Percentiles rank a stretch among this genome's conserved stretches.
Evolutionary conservation across 2,329 filamentous ascomycete genomes (phyloP).

Genomic region (Colletotrichum endophyticum): DNA sequence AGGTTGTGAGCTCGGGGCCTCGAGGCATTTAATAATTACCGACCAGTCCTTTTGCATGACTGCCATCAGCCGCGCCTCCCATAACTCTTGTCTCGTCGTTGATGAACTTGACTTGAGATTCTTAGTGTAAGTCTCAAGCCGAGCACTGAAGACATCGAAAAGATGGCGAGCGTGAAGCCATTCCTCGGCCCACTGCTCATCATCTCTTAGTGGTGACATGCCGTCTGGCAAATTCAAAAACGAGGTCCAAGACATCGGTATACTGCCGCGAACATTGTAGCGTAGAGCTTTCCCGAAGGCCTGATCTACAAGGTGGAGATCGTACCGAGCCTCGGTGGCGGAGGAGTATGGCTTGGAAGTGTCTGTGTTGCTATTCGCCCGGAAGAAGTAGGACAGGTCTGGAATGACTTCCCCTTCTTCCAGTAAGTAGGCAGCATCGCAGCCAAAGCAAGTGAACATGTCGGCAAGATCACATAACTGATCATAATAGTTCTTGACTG

Average conservation of each 20-base stretch:
- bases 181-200: not conserved
- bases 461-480: constrained; percentile 23
- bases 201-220: not conserved
- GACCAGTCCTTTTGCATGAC: not conserved
- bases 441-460: constrained; percentile 23
- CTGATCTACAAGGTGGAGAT: not conserved
- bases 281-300: not conserved
- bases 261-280: not conserved
- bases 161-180: not conserved
- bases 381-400: not conserved
- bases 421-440: constrained; percentile 25
- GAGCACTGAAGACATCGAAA: not conserved
- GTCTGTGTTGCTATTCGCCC: not conserved
- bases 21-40: not conserved
- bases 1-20: not conserved
- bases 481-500: not conserved
- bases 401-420: constrained; percentile 5
- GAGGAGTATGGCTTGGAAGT: not conserved
- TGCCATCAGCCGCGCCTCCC: not conserved
- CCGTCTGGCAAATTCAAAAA: not conserved
- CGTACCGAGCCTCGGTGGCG: not conserved
- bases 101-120: not conserved
- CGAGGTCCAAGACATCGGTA: not conserved
- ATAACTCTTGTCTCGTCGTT: not conserved
- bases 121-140: not conserved